Base-by-base conservation (phyloP, 1,284 basidiomycete genomes). In the Boletus subluridellus region DNA sequence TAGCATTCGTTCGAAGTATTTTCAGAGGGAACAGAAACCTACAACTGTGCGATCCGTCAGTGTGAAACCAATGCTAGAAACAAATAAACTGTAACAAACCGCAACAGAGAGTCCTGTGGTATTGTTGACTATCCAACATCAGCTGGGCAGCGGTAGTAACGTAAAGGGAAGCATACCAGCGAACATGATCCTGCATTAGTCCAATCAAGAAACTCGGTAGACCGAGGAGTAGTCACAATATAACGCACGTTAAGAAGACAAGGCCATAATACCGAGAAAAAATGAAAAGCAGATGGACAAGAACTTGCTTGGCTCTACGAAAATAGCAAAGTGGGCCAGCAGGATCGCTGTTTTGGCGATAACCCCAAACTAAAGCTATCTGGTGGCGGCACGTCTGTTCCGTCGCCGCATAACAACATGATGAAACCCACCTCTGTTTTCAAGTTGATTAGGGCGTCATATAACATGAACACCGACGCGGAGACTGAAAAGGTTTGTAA, bases 221-320 rank as follows among this genome's bases (percentile, higher is more conserved):
- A 24, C 14, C 3, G 11, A 32, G 6, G 11, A 35, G 26, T 32
- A 24, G 7, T 10, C 9, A 11, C 2, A 7, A 30, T 17, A 47
- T 4, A 37, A 64, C 67, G 28, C 21, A 67, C 66, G 49, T 49
- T 30, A 68, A 58, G 49, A 57, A 67, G 30, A 68, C 10, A 26
- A 66, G 41, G 15, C 64, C 66, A 15, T 69, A 67, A 44, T 69
- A 69, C n/a, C 66, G 66, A 37, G 64, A 50, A 46, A 68, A 66
- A 37, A 69, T 30, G 47, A 68, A 67, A 15, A 69, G 52, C 2
- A 54, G 11, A 28, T n/a, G 48, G 11, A 66, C 14, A 37, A 69
- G 9, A 28, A 55, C 15, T 28, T 21, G 64, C 21, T 50, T 56
- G 26, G 30, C 14, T 39, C 35, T 51, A 6, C 26, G 35, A 39